Percentiles rank a stretch among this genome's conserved stretches.
phyloP scores from a whole-genome alignment of 495 filamentous ascomycete species.

The Penicillium coffeae region DNA sequence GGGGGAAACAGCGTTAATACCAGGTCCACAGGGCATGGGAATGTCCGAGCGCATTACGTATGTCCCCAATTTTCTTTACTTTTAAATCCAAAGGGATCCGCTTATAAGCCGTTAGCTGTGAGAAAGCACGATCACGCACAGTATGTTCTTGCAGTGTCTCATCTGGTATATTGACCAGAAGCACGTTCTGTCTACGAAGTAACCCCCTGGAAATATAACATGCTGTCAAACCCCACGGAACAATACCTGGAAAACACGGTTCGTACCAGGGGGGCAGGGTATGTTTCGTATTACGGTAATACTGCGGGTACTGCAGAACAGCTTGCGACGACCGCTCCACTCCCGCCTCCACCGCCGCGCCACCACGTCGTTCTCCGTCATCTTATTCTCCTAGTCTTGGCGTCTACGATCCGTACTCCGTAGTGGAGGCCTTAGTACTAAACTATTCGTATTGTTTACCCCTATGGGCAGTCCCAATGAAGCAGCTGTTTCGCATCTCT shows the following conservation, averaged over 20 bases:
- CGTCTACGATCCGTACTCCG: not conserved
- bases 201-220: too few species aligned
- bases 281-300: slow-evolving; percentile 1
- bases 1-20: not conserved
- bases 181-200: too few species aligned
- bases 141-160: too few species aligned
- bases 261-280: not conserved
- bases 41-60: not conserved
- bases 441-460: not conserved
- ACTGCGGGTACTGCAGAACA: not conserved
- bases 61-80: not conserved
- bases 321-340: slow-evolving; percentile 28
- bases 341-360: slow-evolving; percentile 1
- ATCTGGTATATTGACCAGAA: too few species aligned
- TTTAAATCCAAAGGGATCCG: not conserved
- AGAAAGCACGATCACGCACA: too few species aligned
- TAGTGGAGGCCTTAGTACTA: not conserved
- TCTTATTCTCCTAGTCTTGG: not conserved
- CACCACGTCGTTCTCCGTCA: not conserved
- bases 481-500: not conserved
- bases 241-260: not conserved
- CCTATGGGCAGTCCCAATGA: not conserved
- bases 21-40: not conserved
- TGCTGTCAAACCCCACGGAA: not conserved
- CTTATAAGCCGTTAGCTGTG: too few species aligned